Base-by-base conservation (phyloP, 371 early-diverging fungal genomes). In the Catenaria anguillulae region DNA sequence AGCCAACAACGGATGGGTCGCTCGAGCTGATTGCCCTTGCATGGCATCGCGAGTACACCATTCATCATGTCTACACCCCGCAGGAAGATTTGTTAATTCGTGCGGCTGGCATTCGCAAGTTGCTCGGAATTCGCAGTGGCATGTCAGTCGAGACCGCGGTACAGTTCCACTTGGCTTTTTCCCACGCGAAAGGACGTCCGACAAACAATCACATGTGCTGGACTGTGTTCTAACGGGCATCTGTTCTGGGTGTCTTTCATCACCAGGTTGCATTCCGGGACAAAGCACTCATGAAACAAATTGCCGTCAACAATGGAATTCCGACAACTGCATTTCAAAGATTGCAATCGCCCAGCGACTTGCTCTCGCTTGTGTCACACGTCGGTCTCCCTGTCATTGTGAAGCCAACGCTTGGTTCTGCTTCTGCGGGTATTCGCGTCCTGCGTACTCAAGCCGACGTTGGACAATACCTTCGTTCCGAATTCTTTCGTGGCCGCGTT, bases 61-160 rank as follows among this genome's bases (percentile, higher is more conserved):
- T 75, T 40, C 66, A 72, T 40, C 15, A 8, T 4, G 64, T 75
- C 19, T 75, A 75, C 63, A 72, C 73, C 21, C 66, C 66, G 54
- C 71, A 72, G 45, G 75, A 75, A 48, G 75, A 75, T 40, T 55
- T 75, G 17, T 63, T 75, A 26, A 55, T 72, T 6, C 69, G 75
- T 1, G 73, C 71, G 0, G 56, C 75, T 15, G 61, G 65, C 45
- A 33, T 75, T 13, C 68, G 75, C 17, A 33, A 48, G 24, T 29
- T 65, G n/a, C 55, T 72, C 42, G 62, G 62, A 4, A 33, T 71
- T 8, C 35, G 42, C 6, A 52, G 19, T 6, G 67, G 62, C 8
- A 6, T 43, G 31, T 17, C 10, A n/a, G 63, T 60, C 21, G 42
- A 63, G 10, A 52, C 50, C 12, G 71, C 73, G 13, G 52, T 50